These are phyloP conservation scores for Pholiota microspora DNA, from an alignment of 768 basidiomycete genomes.

Conservation along the genomic window DNA sequence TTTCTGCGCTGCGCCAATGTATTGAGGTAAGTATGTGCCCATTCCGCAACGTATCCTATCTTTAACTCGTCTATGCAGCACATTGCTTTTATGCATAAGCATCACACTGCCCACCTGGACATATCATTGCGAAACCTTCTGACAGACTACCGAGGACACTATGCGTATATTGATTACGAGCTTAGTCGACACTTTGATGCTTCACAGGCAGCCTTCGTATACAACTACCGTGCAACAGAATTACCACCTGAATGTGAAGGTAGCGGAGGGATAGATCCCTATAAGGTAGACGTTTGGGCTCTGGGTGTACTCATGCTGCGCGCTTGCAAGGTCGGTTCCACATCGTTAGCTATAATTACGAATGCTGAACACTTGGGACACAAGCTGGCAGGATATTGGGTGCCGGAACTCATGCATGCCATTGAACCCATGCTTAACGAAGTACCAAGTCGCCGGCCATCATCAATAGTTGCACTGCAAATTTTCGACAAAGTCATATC, in stretches of 20 bases:
- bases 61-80: conserved; percentile 41
- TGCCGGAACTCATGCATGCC: conserved; percentile 60
- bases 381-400: conserved; percentile 54
- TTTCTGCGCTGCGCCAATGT: conserved; percentile 60
- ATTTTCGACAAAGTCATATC: conserved; percentile 50
- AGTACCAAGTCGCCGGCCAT: conserved; percentile 50
- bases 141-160: conserved; percentile 61
- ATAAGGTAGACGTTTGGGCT: conserved; percentile 75
- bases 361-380: conserved; percentile 8
- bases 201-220: conserved; percentile 33
- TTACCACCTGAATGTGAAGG: conserved; percentile 67
- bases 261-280: conserved; percentile 51
- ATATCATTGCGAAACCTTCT: conserved; percentile 69
- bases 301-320: conserved; percentile 62
- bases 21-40: conserved; percentile 51
- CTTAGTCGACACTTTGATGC: conserved; percentile 54
- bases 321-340: conserved; percentile 54
- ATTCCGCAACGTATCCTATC: neutral
- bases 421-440: conserved; percentile 59
- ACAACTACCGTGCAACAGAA: conserved; percentile 56
- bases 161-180: conserved; percentile 77
- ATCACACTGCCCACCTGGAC: conserved; percentile 67
- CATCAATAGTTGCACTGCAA: conserved; percentile 43
- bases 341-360: neutral
- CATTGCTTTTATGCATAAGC: conserved; percentile 65